A percentile compares a stretch with the other conserved stretches of the same genome.
These are phyloP conservation scores for Trypanosoma boissoni DNA, from an alignment of 208 protist species.

Conservation along the genomic window DNA sequence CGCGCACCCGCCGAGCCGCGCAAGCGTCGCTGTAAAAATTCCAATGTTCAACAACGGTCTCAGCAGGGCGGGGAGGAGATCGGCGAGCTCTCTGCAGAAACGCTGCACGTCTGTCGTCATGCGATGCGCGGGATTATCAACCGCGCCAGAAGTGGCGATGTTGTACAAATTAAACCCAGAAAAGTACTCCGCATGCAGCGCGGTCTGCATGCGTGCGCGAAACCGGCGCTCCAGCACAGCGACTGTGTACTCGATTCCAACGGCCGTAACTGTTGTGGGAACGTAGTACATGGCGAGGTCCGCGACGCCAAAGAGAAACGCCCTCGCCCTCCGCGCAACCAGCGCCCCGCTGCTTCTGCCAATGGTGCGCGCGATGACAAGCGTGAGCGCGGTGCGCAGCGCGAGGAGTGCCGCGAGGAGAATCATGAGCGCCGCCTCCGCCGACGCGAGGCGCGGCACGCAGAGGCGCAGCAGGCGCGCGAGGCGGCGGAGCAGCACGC, in stretches of 20 bases:
- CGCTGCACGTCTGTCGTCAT: constrained; percentile 69
- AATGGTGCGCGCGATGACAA: constrained; percentile 54
- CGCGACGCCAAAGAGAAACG: constrained; percentile 58
- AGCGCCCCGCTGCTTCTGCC: constrained; percentile 54
- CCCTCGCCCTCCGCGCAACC: constrained; percentile 50
- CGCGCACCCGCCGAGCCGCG: constrained; percentile 43
- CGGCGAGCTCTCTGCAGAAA: constrained; percentile 72
- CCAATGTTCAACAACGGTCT: constrained; percentile 80
- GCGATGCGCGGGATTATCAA: constrained; percentile 82
- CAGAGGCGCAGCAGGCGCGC: constrained; percentile 56
- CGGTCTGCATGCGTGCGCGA: constrained; percentile 54
- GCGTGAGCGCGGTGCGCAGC: constrained; percentile 53
- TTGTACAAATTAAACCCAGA: constrained; percentile 49
- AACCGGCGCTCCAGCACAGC: constrained; percentile 65
- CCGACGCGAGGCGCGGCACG: constrained; percentile 46
- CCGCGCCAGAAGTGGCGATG: constrained; percentile 37
- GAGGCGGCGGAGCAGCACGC: constrained; percentile 54
- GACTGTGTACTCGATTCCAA: constrained; percentile 67
- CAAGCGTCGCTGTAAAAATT: constrained; percentile 64
- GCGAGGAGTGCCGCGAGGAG: constrained; percentile 48
- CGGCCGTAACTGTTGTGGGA: constrained; percentile 55
- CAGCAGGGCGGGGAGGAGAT: constrained; percentile 67
- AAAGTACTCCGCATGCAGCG: constrained; percentile 71
- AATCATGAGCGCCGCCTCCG: constrained; percentile 43
- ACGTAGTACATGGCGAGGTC: constrained; percentile 69